Conservation (phyloP, 345 rosid species). For the Brassica juncea region DNA sequence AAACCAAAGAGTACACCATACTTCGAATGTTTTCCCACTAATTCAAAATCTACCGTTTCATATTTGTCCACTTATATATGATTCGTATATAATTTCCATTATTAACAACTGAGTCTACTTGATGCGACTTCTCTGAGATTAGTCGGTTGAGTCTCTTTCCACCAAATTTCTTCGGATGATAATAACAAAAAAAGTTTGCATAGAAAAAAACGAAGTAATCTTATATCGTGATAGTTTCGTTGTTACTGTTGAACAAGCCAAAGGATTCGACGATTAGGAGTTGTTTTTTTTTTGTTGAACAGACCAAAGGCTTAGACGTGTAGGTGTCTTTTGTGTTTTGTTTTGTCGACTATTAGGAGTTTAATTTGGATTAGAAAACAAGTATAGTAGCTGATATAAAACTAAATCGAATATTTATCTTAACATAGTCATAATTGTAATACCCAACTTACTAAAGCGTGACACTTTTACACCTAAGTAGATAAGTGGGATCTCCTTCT, state of each 20-base stretch:
- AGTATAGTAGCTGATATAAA: background rate
- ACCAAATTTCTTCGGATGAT: no score
- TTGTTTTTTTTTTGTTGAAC: background rate
- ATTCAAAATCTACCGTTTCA: no score
- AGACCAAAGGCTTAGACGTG: background rate
- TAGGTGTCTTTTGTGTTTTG: background rate
- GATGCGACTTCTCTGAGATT: no score
- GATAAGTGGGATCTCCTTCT: constrained; percentile 22
- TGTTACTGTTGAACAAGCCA: background rate
- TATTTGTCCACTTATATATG: no score
- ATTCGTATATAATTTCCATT: no score
- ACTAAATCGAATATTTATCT: background rate
- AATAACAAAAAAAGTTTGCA: no score
- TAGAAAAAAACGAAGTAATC: background rate
- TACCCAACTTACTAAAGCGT: constrained; percentile 9
- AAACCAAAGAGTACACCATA: no score
- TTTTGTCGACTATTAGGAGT: constrained; percentile 27
- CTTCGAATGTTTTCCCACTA: no score
- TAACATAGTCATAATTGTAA: background rate
- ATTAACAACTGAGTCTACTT: no score
- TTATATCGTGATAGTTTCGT: background rate
- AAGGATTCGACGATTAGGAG: constrained; percentile 1
- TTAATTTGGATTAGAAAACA: constrained; percentile 1
- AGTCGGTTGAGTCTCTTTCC: no score
- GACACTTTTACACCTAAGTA: constrained; percentile 38